Evolutionary conservation across 164 flowering plant genomes (phyloP).

Genomic region (Paratinospora sagittata): DNA sequence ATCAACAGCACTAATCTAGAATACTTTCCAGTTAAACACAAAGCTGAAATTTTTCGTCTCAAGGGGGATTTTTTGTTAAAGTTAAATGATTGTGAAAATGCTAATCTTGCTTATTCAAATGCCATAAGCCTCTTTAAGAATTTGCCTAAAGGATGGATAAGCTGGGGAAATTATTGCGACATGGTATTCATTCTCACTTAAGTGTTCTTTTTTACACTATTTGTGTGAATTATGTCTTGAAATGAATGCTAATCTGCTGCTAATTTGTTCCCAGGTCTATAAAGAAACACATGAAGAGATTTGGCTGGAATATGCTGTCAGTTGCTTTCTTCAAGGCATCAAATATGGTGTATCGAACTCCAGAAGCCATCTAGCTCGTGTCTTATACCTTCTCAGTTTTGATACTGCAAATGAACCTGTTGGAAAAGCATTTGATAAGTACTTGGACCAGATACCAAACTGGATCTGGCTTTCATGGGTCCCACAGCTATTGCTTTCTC

Average conservation of each 20-base stretch:
- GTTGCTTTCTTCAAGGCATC: constrained; percentile 98
- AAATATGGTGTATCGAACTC: constrained; percentile 90
- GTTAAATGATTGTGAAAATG: constrained; percentile 78
- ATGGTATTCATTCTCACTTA: constrained; percentile 45
- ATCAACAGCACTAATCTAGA: constrained; percentile 92
- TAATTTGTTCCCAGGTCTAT: constrained; percentile 54
- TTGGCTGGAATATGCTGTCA: constrained; percentile 96
- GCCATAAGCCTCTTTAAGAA: constrained; percentile 84
- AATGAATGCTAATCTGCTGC: constrained; percentile 13
- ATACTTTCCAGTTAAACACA: constrained; percentile 78
- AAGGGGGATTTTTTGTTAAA: constrained; percentile 91
- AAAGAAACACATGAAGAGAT: constrained; percentile 79
- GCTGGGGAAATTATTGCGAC: constrained; percentile 99
- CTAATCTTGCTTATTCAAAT: constrained; percentile 78
- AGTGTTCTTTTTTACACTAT: not conserved
- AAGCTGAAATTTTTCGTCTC: constrained; percentile 88
- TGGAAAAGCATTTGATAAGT: constrained; percentile 91
- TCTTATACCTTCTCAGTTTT: constrained; percentile 88
- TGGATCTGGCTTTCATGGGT: constrained; percentile 99
- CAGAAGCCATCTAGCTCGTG: constrained; percentile 90
- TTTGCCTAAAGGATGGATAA: constrained; percentile 98
- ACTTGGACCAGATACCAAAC: constrained; percentile 82
- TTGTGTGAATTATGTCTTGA: not conserved
- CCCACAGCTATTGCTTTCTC: constrained; percentile 88
- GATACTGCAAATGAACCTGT: constrained; percentile 85